phyloP scores from a whole-genome alignment of 148 eudicot genomes.

The Camellia japonica region DNA sequence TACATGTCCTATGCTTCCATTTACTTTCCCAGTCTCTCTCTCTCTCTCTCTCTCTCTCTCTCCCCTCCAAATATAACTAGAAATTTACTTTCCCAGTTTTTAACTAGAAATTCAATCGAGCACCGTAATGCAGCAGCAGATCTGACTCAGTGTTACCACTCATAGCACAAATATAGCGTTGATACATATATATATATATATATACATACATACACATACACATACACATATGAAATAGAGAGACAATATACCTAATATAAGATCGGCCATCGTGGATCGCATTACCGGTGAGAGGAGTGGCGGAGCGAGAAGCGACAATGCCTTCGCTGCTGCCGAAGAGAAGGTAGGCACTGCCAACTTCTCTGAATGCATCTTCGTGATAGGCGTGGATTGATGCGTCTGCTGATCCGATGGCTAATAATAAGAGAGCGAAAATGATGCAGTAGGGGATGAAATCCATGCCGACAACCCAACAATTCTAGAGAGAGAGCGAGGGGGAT shows the following conservation, averaged over 20 bases:
- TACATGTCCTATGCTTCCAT: no score
- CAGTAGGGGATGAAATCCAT: conserved; percentile 26
- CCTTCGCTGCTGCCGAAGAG: conserved; percentile 95
- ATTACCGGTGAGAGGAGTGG: conserved; percentile 28
- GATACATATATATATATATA: background rate
- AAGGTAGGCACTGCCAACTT: conserved; percentile 80
- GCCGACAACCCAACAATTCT: conserved; percentile 2
- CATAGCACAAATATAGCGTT: background rate
- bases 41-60: no score
- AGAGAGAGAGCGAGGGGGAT: conserved; percentile 18
- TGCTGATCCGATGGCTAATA: conserved; percentile 29
- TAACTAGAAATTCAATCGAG: conserved; percentile 5
- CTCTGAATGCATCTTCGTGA: conserved; percentile 55
- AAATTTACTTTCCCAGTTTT: no score
- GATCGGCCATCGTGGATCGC: conserved; percentile 58
- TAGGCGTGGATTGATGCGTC: conserved; percentile 53
- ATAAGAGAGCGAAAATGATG: conserved; percentile 17
- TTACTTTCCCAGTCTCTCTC: no score
- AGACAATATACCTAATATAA: conserved; percentile 53
- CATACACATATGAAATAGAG: background rate
- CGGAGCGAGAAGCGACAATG: conserved; percentile 44
- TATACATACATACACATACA: no score
- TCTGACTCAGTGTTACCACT: conserved; percentile 11
- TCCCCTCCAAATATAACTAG: no score
- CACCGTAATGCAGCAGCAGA: conserved; percentile 13